Conservation (phyloP, 495 filamentous ascomycete genomes). For the Beverwykella pulmonaria region DNA sequence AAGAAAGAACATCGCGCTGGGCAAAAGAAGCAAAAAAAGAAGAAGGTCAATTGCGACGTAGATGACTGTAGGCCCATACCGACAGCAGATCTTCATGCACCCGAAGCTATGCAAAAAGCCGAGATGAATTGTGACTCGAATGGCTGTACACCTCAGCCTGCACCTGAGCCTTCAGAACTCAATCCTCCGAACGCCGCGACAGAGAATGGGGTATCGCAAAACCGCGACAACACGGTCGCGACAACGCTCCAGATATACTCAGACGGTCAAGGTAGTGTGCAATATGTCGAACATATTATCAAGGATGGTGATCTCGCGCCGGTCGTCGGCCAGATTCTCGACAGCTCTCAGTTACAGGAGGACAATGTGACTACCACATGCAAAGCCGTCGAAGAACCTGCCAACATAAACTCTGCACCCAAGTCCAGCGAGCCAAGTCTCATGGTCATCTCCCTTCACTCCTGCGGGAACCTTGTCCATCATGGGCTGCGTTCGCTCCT, state of each 20-base stretch:
- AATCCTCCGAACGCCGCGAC: not conserved
- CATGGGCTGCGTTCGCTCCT: slow-evolving; percentile 85
- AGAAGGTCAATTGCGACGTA: not conserved
- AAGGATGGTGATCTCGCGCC: slow-evolving; percentile 48
- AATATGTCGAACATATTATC: slow-evolving; percentile 61
- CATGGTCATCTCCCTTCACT: slow-evolving; percentile 93
- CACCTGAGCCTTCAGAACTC: not conserved
- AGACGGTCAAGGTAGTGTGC: slow-evolving; percentile 50
- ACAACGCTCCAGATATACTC: slow-evolving; percentile 45
- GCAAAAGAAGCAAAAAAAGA: slow-evolving; percentile 35
- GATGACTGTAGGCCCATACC: not conserved
- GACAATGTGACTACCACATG: slow-evolving; percentile 14
- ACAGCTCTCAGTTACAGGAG: slow-evolving; percentile 15
- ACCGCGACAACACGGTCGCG: slow-evolving; percentile 18
- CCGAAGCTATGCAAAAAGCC: not conserved
- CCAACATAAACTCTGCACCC: slow-evolving; percentile 41
- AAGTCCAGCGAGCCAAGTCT: slow-evolving; percentile 45
- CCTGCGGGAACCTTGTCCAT: slow-evolving; percentile 95
- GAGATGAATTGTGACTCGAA: not conserved
- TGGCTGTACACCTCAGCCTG: not conserved
- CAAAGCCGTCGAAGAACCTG: slow-evolving; percentile 15
- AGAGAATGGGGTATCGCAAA: not conserved
- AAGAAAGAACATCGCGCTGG: slow-evolving; percentile 68
- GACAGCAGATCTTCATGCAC: not conserved
- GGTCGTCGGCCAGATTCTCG: slow-evolving; percentile 41